Evolutionary conservation across 345 rosid species (phyloP), one percentile per base, ranked within the genome.

Genomic region (Gossypium thurberi): DNA sequence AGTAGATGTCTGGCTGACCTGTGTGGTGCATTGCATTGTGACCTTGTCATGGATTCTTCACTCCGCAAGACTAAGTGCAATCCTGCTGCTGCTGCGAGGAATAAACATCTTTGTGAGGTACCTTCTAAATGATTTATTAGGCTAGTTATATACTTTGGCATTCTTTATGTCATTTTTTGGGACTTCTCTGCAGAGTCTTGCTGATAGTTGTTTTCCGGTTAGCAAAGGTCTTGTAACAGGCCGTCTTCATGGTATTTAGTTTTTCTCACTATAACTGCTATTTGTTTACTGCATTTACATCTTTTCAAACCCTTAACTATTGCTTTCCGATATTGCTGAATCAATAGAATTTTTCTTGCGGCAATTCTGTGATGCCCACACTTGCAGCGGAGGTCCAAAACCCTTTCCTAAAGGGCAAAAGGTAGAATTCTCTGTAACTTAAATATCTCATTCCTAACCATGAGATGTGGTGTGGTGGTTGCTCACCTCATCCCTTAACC

Each of bases 11-110:
- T 87, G 74, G 91, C 96, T 71, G 96, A 90, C 80, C 44, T 90
- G 40, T 90, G 94, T 75, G 92, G 96, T 42, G 96, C 93, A 51
- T 64, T 90, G 82, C 92, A 90, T 78, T 88, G 93, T 79, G 93
- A 92, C 80, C 76, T 77, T 46, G 77, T 87, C 43, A 77, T 85
- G 84, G 81, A 81, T 50, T 68, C 83, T 6, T 33, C 69, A 17
- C 73, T 73, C 69, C 78, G 70, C 25, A 92, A 86, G 81, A 70
- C 86, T 4, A 90, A 87, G 82, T 90, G 97, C 85, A 90, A 86
- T 82, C 88, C 90, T 37, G 90, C 94, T 18, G 93, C 96, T 74
- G 85, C 84, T 65, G 84, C 90, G 47, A 88, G 84, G 84, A 92
- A 87, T 79, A 74, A 66, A 48, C 96, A 90, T 76, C 77, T 84